Conservation (phyloP, 176 grass and related monocot genomes). For the Ampelocalamus luodianensis region DNA sequence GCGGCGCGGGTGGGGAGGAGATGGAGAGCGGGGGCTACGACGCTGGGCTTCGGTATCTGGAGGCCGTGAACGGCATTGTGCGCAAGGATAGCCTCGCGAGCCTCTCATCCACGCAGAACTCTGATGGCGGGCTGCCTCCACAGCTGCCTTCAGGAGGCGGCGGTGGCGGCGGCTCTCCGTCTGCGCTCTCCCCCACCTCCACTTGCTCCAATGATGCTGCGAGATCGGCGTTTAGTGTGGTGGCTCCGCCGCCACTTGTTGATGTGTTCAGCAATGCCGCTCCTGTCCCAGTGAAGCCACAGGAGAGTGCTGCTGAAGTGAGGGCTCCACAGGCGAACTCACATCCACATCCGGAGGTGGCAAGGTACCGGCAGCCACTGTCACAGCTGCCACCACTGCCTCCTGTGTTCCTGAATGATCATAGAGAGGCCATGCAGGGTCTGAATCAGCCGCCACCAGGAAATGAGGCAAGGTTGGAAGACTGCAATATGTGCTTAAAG, state of each 20-base stretch:
- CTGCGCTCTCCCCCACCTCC: constrained; percentile 56
- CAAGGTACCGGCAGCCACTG: constrained; percentile 77
- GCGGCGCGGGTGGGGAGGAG: constrained; percentile 28
- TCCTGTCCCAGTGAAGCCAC: constrained; percentile 36
- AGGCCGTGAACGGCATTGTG: constrained; percentile 79
- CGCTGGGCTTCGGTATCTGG: constrained; percentile 58
- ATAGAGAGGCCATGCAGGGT: constrained; percentile 64
- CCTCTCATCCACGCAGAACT: constrained; percentile 66
- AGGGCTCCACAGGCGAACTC: constrained; percentile 45
- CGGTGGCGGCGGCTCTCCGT: constrained; percentile 56
- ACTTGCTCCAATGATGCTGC: constrained; percentile 61
- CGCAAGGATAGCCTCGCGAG: constrained; percentile 78
- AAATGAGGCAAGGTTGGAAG: constrained; percentile 39
- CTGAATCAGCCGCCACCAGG: constrained; percentile 48
- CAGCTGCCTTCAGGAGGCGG: constrained; percentile 28
- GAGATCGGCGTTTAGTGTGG: constrained; percentile 52
- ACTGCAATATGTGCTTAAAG: constrained; percentile 80
- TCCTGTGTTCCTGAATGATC: constrained; percentile 75
- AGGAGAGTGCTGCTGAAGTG: constrained; percentile 48
- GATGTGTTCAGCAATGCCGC: constrained; percentile 53
- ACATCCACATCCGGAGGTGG: constrained; percentile 50
- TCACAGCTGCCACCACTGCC: constrained; percentile 95
- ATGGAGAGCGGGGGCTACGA: constrained; percentile 45
- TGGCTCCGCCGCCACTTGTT: constrained; percentile 45
- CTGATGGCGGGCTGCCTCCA: constrained; percentile 49